Evolutionary conservation across 2,329 filamentous ascomycete genomes (phyloP), one percentile per base, ranked within the genome.

Genomic region (Ceratocystis variospora): DNA sequence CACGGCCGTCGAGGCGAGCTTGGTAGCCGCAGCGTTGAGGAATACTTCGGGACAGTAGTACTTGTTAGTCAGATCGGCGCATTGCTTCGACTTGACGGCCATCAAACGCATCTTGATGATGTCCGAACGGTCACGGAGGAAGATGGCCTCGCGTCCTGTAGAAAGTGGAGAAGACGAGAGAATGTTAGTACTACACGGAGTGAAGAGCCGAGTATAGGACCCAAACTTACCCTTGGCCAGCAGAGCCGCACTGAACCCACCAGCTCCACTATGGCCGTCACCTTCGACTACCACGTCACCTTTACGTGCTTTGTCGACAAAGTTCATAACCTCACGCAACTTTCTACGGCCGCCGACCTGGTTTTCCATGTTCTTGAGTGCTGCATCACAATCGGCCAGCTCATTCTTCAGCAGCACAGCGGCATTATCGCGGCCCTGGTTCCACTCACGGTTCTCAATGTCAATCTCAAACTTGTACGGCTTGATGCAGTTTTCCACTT

Each of bases 391-490:
- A 28, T 91, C 89, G 67, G 84, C 82, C 3, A 99, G 80, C 74
- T 99, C 94, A 63, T 87, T 86, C 75, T 95, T 95, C n/a, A 99
- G 78, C 0, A 94, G 86, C 7, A 80, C 81, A 48, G 85, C 82
- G 0, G 93, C 87, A 71, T 95, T 94, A 59, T 96, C 91, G 63
- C 93, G 82, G 0, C 91, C 92, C 68, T 88, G 85, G 2, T 80
- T 75, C 94, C 94, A 99, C 74, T 99, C 95, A 6, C 85, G 81
- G 48, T 92, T 89, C 72, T 96, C 90, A 57, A 99, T 86, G 71
- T 99, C 94, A 67, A 99, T 96, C 69, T 96, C 91, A 71, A 93
- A 97, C 74, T 99, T 99, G 79, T 93, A 99, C 0, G 95, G 94
- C 76, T 99, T 99, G 76, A 99, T 95, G 74, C 93, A 99, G 73